Percentiles rank a stretch among this genome's conserved stretches.
phyloP scores from a whole-genome alignment of 148 eudicot species.

The Chenopodium berlandieri region DNA sequence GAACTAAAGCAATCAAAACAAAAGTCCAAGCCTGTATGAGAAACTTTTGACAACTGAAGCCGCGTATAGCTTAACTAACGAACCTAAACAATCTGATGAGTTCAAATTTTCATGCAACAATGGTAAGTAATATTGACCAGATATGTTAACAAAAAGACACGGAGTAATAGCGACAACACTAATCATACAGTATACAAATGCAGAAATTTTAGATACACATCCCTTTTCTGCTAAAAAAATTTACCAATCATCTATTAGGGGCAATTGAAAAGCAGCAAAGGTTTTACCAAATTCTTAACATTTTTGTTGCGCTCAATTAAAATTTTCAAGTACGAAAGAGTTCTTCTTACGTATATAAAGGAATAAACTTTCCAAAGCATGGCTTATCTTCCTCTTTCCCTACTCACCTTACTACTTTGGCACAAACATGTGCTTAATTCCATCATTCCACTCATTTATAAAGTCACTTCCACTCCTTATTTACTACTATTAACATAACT shows the following conservation, averaged over 20 bases:
- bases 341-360: neutral
- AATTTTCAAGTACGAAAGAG: neutral
- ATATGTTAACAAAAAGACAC: neutral
- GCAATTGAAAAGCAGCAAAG: neutral
- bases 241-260: neutral
- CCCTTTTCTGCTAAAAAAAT: neutral
- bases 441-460: neutral
- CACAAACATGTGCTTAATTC: neutral
- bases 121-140: neutral
- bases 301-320: neutral
- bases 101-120: neutral
- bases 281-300: too few relatives aligned
- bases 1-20: neutral
- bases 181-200: neutral
- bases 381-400: constrained; percentile 2
- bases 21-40: neutral
- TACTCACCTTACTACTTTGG: neutral
- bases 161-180: neutral
- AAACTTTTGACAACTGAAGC: neutral
- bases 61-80: neutral
- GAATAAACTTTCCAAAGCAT: constrained; percentile 5
- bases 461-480: neutral
- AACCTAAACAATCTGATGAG: neutral
- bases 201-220: neutral
- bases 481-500: neutral